Evolutionary conservation across 148 eudicot genomes (phyloP), one percentile per base, ranked within the genome.

Genomic region (Rhododendron simsii): DNA sequence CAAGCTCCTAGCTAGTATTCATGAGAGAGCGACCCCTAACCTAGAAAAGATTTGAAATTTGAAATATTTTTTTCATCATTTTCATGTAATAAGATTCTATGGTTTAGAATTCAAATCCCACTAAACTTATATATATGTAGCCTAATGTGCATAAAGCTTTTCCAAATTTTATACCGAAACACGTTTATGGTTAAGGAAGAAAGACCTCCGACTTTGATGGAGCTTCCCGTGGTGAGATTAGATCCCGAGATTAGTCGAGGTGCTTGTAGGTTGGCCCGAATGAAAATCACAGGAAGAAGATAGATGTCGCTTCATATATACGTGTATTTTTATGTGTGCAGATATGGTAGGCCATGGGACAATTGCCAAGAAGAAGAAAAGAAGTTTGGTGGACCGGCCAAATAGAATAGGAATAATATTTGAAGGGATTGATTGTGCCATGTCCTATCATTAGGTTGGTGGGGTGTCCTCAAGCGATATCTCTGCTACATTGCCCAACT

Each of bases 371-470:
- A 26, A n/a, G 74, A 26, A 65, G 41, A 63, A 47, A 8, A 48
- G 73, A 69, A 81, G 65, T 76, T 81, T 53, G 87, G 84, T 81
- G 87, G 33, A 82, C 39, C 84, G 63, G 85, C 75, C 69, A 75
- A 78, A 51, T 83, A 76, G 82, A 87, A 73, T 67, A 30, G 20
- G 61, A 55, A 30, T 71, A 75, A 18, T 33, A 41, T 5, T 41
- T 47, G 48, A 87, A 35, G 84, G 78, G 55, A 80, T 75, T 23
- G 81, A 44, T 76, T 74, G 47, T 39, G 67, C 83, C 89, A 83
- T 88, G 83, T 81, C 91, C 81, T 78, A 88, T 90, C 78, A 90
- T 90, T 88, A 82, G 90, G 80, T 88, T 88, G 91, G 88, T 90
- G 84, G 81, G 84, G 81, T 88, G 90, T 86, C 88, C 80, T 90